phyloP scores from a whole-genome alignment of 495 filamentous ascomycete species.

The Podospora anserina region DNA sequence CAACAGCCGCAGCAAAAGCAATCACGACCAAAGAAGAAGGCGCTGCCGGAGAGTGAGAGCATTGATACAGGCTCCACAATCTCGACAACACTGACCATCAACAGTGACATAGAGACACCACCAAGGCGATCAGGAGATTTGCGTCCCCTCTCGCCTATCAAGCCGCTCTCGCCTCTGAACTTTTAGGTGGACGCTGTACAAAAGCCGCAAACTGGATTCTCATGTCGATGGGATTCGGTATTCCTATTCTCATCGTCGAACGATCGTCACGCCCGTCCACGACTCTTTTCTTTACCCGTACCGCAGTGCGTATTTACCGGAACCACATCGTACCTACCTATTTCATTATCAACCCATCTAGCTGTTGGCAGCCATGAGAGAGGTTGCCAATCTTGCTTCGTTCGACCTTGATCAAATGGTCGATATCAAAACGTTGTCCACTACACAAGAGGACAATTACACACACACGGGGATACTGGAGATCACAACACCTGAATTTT shows the following conservation, averaged over 20 bases:
- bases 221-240: background rate
- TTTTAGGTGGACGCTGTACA: conserved; percentile 25
- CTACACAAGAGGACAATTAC: background rate
- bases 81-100: conserved; percentile 43
- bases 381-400: background rate
- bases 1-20: conserved; percentile 18
- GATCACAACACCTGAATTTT: conserved; percentile 6
- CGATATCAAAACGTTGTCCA: background rate
- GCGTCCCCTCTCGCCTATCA: conserved; percentile 63
- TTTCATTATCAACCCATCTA: background rate
- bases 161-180: conserved; percentile 68
- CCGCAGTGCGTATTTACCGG: background rate
- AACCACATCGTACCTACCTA: background rate
- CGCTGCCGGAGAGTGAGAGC: conserved; percentile 29
- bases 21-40: conserved; percentile 39
- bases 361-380: background rate
- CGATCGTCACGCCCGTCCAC: conserved; percentile 4
- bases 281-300: conserved; percentile 1
- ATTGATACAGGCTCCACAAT: conserved; percentile 35
- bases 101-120: conserved; percentile 39
- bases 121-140: conserved; percentile 39
- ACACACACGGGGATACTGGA: background rate
- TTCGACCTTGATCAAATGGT: background rate
- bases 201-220: background rate
- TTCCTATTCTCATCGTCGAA: background rate